Percentiles rank a stretch among this genome's conserved stretches.
Evolutionary conservation across 345 rosid species (phyloP).

Genomic region (Eucalyptus pumila): DNA sequence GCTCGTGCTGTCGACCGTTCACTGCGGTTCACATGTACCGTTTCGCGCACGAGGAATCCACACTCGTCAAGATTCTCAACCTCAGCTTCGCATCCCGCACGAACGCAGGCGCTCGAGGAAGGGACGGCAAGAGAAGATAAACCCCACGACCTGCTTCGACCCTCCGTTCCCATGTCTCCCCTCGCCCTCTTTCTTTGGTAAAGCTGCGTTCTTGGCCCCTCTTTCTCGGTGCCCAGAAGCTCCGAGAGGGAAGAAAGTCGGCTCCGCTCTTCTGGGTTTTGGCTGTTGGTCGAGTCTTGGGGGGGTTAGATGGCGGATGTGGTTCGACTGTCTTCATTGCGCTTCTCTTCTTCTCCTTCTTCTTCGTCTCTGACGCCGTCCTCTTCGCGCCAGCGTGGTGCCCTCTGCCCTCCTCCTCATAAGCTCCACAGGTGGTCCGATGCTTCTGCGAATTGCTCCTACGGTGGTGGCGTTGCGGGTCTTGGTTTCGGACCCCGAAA

Average conservation of each 20-base stretch:
- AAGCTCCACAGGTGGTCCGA: slow-evolving; percentile 20
- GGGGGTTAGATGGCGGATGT: slow-evolving; percentile 49
- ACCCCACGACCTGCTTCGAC: neutral
- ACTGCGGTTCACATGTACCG: neutral
- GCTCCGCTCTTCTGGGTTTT: neutral
- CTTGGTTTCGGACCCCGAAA: slow-evolving; percentile 11
- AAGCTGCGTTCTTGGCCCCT: neutral
- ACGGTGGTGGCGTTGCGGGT: slow-evolving; percentile 3
- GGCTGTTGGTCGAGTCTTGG: neutral
- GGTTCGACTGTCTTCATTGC: slow-evolving; percentile 20
- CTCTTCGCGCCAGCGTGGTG: slow-evolving; percentile 12
- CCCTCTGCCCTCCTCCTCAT: slow-evolving; percentile 1
- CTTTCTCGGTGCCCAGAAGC: neutral
- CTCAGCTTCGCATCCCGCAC: neutral
- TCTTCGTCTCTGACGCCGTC: slow-evolving; percentile 19
- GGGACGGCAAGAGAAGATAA: neutral
- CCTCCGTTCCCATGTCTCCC: neutral
- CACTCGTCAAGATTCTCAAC: neutral
- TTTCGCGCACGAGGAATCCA: neutral
- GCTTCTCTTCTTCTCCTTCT: slow-evolving; percentile 19
- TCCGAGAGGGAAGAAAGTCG: neutral
- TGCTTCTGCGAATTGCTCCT: slow-evolving; percentile 6
- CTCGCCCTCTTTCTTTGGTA: neutral
- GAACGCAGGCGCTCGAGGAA: neutral
- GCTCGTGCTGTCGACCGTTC: neutral